phyloP scores from a whole-genome alignment of 75 land plant genomes.

The Pseudotsuga menziesii region DNA sequence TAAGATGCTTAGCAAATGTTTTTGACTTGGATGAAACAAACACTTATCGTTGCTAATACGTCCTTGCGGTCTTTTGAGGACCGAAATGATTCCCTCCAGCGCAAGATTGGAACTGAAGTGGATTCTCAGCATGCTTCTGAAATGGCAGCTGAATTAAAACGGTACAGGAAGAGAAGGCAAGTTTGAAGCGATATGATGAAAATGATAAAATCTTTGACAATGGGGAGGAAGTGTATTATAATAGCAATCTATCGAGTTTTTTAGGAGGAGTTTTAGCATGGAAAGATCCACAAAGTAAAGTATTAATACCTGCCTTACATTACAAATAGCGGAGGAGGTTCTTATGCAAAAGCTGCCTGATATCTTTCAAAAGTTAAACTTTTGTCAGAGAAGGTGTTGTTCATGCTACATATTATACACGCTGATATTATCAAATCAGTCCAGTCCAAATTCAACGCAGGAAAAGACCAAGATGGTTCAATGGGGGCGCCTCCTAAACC shows the following conservation, averaged over 20 bases:
- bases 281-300: slow-evolving; percentile 58
- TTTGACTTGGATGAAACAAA: slow-evolving; percentile 99
- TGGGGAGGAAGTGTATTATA: no score
- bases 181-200: slow-evolving; percentile 42
- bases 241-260: no score
- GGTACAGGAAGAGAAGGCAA: slow-evolving; percentile 51
- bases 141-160: slow-evolving; percentile 62
- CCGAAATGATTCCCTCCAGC: slow-evolving; percentile 65
- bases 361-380: slow-evolving; percentile 29
- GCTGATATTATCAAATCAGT: slow-evolving; percentile 24
- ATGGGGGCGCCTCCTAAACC: background rate
- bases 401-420: slow-evolving; percentile 51
- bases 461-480: background rate
- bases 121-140: slow-evolving; percentile 49
- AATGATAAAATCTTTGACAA: slow-evolving; percentile 45
- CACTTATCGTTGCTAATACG: slow-evolving; percentile 98
- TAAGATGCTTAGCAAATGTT: slow-evolving; percentile 88
- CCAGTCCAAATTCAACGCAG: slow-evolving; percentile 2
- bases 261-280: slow-evolving; percentile 47
- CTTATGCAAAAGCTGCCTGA: slow-evolving; percentile 60
- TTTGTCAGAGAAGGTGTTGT: slow-evolving; percentile 77
- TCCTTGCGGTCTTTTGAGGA: slow-evolving; percentile 91
- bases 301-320: slow-evolving; percentile 44
- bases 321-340: slow-evolving; percentile 49
- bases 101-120: slow-evolving; percentile 50